Evolutionary conservation across 2,329 filamentous ascomycete species (phyloP), one percentile per base, ranked within the genome.

Genomic region (Xylaria sp.): DNA sequence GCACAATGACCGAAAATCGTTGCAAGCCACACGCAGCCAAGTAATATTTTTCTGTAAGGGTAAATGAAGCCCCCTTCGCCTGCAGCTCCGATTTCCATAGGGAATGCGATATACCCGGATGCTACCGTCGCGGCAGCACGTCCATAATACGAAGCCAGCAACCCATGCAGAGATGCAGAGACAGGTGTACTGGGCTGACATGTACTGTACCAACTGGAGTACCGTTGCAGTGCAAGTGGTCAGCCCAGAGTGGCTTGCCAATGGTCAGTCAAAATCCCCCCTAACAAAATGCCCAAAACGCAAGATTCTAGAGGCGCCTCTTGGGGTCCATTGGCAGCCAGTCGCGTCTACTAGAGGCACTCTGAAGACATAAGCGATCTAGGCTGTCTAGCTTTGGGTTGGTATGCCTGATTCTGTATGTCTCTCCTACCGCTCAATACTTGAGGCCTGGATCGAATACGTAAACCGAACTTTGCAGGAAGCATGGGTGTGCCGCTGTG

Each of bases 21-120:
- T 33, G 52, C 62, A 58, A 63, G 33, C 62, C 59, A 68, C 62
- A 46, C 31, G 56, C 25, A 58, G 58, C 64, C 70, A 65, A 58
- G 62, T 55, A 63, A 69, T 23, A 65, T 52, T 61, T 36, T 61
- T 61, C 43, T 61, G 67, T 59, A 70, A 57, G 72, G 72, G 62
- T 73, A 69, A 72, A 74, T 72, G 68, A 69, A 62, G 49, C 57
- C 49, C 68, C 64, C 69, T 62, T 71, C 69, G 58, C 68, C 70
- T 75, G 72, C 72, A 74, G 71, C 67, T 67, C 72, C 63, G 57
- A 59, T 70, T 66, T 54, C 61, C 68, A 67, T 69, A 68, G 69
- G 73, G 68, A 72, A 71, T 60, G 66, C 49, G 71, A 77, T 76
- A 78, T 77, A 77, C 63, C 75, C 76, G 76, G 76, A 77, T 78